Base-by-base conservation (phyloP, 306 rosid genomes). In the Medicago arabica region DNA sequence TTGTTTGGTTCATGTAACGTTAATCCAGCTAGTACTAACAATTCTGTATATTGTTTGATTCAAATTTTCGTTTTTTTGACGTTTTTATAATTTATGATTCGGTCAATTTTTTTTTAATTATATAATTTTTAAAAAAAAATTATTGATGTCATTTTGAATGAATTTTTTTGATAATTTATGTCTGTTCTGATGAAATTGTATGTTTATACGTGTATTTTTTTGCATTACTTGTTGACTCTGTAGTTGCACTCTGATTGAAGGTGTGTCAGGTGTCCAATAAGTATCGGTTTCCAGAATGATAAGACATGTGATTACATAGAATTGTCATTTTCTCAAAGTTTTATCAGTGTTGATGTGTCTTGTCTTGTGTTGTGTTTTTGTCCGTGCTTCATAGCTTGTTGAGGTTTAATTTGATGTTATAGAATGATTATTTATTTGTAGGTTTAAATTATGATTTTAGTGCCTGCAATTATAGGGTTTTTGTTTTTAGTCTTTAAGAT, bases 1-100 rank as follows among this genome's bases (percentile, higher is more conserved):
- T 13, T 77, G 58, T 62, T 6, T 75, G 64, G 4, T 39, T 9
- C 80, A 71, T 82, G 74, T 75, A 66, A 49, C 39, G 74, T 41
- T 55, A 68, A 8, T 65, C 23, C 9, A 66, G 23, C 36, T 10
- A 49, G 63, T 8, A 67, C 10, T 58, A 17, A 19, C 43, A 15
- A 72, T 40, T 17, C 41, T 19, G 53, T 47, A 9, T 15, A 41
- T 76, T 71, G 13, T 65, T 58, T 12, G 38, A 38, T 73, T 8
- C 44, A 41, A 60, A 54, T 66, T 23, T 39, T 67, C 34, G 21
- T 23, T 23, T 18, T 28, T 67, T 57, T 38, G 5, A 34, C 36
- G 13, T 39, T 49, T 49, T 65, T 28, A 25, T 16, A 16, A 1
- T 11, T 31, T 51, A 6, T 34, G 31, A 16, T 66, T 44, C 17